Conservation (phyloP, 768 basidiomycete species). For the Boletales sp. region DNA sequence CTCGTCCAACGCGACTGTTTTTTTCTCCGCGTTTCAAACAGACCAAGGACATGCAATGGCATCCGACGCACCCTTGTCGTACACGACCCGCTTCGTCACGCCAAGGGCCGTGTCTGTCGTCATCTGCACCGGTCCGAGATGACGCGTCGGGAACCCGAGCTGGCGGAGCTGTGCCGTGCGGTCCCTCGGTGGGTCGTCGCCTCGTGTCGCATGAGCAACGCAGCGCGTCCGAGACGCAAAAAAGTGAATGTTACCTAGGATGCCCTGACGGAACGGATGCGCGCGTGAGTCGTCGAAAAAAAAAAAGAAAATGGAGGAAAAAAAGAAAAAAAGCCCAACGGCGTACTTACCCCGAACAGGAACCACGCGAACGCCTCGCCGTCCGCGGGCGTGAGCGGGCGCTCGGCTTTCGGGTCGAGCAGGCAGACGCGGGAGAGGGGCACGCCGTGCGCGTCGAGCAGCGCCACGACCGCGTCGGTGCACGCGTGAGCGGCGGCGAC, state of each 20-base stretch:
- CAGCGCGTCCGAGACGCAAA: too few relatives aligned
- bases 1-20: slow-evolving; percentile 54
- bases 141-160: slow-evolving; percentile 82
- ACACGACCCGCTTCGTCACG: slow-evolving; percentile 80
- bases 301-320: too few relatives aligned
- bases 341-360: slow-evolving; percentile 72
- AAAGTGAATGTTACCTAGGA: slow-evolving; percentile 41
- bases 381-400: slow-evolving; percentile 70
- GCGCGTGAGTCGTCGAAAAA: background rate
- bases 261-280: slow-evolving; percentile 46
- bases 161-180: slow-evolving; percentile 84
- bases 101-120: slow-evolving; percentile 96
- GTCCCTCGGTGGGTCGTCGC: slow-evolving; percentile 95
- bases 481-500: slow-evolving; percentile 26
- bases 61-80: slow-evolving; percentile 54
- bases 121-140: slow-evolving; percentile 90
- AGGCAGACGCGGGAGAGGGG: slow-evolving; percentile 71
- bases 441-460: slow-evolving; percentile 23
- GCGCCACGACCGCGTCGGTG: slow-evolving; percentile 13
- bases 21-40: too few relatives aligned
- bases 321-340: background rate
- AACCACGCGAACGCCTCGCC: slow-evolving; percentile 83
- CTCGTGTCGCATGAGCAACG: slow-evolving; percentile 31
- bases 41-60: background rate
- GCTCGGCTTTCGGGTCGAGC: slow-evolving; percentile 86